Base-by-base conservation (phyloP, 495 filamentous ascomycete genomes). In the Viridothelium virens region DNA sequence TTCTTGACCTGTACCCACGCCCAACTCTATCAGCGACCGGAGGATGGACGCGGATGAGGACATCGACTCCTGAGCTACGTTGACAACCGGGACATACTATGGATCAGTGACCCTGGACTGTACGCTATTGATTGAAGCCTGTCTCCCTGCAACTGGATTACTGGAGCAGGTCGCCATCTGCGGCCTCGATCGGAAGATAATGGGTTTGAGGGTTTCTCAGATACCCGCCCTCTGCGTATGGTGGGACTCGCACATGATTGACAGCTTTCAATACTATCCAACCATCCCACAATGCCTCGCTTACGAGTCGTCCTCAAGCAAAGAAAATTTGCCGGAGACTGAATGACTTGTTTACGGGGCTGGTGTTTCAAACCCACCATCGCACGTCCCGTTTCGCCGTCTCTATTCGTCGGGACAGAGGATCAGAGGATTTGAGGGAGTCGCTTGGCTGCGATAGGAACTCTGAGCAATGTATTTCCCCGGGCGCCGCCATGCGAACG, bases 1-100 rank as follows among this genome's bases (percentile, higher is more conserved):
- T 25, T 25, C 25, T 25, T 25, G 25, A 25, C 56, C 37, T 61
- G 48, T 56, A 9, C 14, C 39, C 48, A 41, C 70, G 66, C 69
- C 70, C 53, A 67, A 56, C 62, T 63, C 64, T 61, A 5, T 48
- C 41, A 59, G 25, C 11, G 33, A 34, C 53, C 31, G 11, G 53
- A 53, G 14, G 48, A 53, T 18, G 48, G 5, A 18, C 14, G 48
- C 9, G 16, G 5, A 14, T 53, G 12, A 16, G 48, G 48, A 53
- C 48, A 53, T 53, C 12, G 48, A 11, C 25, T 53, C 10, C 48
- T 11, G 10, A 18, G 48, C 48, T 18, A 5, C 48, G 48, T 18
- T 59, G 41, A 34, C 31, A 9, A 6, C 14, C 31, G 33, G 33
- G 53, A 18, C 7, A 59, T 3, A 33, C 2, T 36, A 7, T 14